Conservation (phyloP, 768 basidiomycete genomes). For the Mrakia hoshinonis region DNA sequence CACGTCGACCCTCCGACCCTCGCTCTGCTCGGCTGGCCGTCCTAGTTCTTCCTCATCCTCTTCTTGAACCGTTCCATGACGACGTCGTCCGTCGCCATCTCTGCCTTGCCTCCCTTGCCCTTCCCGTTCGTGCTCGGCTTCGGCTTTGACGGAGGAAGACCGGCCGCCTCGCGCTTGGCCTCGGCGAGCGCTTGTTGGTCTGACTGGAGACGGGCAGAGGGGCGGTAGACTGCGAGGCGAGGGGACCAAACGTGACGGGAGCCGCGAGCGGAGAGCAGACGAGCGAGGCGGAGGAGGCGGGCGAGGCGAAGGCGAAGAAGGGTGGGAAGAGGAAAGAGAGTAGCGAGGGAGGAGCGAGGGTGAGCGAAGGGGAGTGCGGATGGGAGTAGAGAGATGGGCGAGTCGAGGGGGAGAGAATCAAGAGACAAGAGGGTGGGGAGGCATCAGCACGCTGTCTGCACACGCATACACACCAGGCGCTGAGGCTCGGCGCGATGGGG, state of each 20-base stretch:
- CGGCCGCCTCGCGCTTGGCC: conserved; percentile 79
- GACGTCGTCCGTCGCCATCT: conserved; percentile 84
- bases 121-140: conserved; percentile 23
- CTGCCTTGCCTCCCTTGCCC: conserved; percentile 47
- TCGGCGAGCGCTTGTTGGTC: conserved; percentile 78
- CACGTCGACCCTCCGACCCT: too few relatives aligned
- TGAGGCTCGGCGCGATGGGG: too few relatives aligned
- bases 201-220: conserved; percentile 69
- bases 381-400: background rate
- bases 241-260: background rate
- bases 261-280: too few relatives aligned
- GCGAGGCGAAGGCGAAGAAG: background rate
- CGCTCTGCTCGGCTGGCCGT: too few relatives aligned
- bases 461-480: too few relatives aligned
- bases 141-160: conserved; percentile 50
- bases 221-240: conserved; percentile 61
- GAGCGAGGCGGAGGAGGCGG: too few relatives aligned
- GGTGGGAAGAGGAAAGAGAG: conserved; percentile 47
- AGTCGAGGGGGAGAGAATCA: background rate
- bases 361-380: background rate
- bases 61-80: conserved; percentile 94
- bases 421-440: background rate
- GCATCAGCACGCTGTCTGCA: too few relatives aligned
- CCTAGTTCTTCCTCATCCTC: conserved; percentile 58
- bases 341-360: background rate